phyloP scores from a whole-genome alignment of 192 early-diverging fungal species.

The Coemansia pectinata region DNA sequence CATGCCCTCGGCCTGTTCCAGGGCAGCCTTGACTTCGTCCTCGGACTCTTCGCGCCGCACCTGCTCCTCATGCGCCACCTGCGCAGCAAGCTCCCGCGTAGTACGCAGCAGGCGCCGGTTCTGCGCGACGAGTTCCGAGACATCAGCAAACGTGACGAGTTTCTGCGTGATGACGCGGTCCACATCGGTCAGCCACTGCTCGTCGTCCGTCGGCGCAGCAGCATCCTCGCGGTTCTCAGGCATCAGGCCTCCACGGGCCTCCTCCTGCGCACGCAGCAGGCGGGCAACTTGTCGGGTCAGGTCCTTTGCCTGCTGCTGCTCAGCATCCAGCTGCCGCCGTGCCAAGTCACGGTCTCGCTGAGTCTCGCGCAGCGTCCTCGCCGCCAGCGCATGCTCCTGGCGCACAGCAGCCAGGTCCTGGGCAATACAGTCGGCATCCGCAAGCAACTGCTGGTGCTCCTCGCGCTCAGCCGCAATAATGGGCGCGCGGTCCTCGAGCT shows the following conservation, averaged over 20 bases:
- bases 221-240: constrained; percentile 25
- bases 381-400: constrained; percentile 36
- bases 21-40: constrained; percentile 55
- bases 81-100: constrained; percentile 59
- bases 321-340: constrained; percentile 40
- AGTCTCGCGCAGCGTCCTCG: constrained; percentile 23
- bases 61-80: constrained; percentile 56
- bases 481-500: constrained; percentile 62
- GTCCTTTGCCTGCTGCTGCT: constrained; percentile 61
- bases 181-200: constrained; percentile 41
- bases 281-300: constrained; percentile 59
- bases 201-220: constrained; percentile 16
- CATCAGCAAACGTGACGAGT: constrained; percentile 56
- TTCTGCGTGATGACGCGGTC: constrained; percentile 60
- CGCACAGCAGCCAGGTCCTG: constrained; percentile 49
- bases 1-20: constrained; percentile 58
- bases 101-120: constrained; percentile 63
- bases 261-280: constrained; percentile 58
- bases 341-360: constrained; percentile 52
- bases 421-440: constrained; percentile 57
- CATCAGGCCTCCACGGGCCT: constrained; percentile 50
- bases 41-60: constrained; percentile 45
- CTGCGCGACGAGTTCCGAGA: constrained; percentile 61
- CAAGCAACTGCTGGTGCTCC: constrained; percentile 55
- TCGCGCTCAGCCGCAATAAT: constrained; percentile 61